phyloP scores from a whole-genome alignment of 441 rosid species.

The Jatropha podagrica region DNA sequence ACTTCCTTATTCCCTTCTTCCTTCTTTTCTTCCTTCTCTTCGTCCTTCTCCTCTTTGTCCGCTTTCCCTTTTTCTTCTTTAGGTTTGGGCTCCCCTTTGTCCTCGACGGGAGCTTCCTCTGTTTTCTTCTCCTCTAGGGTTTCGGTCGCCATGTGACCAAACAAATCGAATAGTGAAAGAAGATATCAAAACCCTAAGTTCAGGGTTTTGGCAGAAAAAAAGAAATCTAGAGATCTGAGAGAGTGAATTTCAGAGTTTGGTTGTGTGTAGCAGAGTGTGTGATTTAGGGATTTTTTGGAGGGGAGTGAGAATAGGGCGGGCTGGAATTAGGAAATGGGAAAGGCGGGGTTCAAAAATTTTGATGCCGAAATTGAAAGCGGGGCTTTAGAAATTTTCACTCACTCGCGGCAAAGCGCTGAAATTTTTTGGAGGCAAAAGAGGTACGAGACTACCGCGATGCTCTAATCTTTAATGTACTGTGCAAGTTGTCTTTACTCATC shows the following conservation, averaged over 20 bases:
- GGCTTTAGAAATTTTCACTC: conserved; percentile 4
- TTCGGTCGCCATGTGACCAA: conserved; percentile 57
- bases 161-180: conserved; percentile 8
- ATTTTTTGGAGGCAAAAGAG: neutral
- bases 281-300: neutral
- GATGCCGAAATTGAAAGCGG: conserved; percentile 40
- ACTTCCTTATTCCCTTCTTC: conserved; percentile 4
- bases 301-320: conserved; percentile 19
- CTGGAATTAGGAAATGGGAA: conserved; percentile 3
- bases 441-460: too few species aligned
- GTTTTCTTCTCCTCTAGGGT: conserved; percentile 66
- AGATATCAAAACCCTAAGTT: conserved; percentile 25
- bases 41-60: conserved; percentile 17
- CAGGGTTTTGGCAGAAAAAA: conserved; percentile 5
- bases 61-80: conserved; percentile 3
- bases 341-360: conserved; percentile 37
- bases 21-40: conserved; percentile 14
- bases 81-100: conserved; percentile 25
- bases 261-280: neutral
- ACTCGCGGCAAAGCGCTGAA: neutral
- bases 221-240: conserved; percentile 7
- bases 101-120: conserved; percentile 42
- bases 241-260: neutral
- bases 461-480: too few species aligned
- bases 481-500: too few species aligned